A percentile compares a stretch with the other conserved stretches of the same genome.
These are phyloP conservation scores for Talaromyces sp. DNA, from an alignment of 2,329 filamentous ascomycete genomes.

Conservation along the genomic window DNA sequence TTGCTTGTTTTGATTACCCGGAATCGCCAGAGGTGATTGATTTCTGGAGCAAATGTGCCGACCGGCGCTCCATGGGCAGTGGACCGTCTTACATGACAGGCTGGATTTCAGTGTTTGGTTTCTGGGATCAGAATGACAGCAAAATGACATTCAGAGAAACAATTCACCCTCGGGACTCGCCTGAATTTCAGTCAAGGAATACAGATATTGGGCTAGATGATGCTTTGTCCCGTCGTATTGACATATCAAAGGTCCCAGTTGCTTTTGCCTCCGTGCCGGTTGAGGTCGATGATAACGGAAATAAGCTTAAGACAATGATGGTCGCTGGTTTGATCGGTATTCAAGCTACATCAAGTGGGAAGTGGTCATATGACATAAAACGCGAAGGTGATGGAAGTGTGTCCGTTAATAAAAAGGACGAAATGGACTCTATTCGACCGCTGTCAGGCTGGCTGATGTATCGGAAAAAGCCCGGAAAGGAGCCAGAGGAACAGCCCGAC, in stretches of 20 bases:
- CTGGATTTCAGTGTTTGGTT: slow-evolving; percentile 55
- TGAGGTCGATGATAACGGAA: slow-evolving; percentile 34
- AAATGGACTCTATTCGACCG: slow-evolving; percentile 17
- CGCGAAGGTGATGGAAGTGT: background rate
- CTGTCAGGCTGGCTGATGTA: slow-evolving; percentile 34
- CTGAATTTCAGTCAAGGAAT: slow-evolving; percentile 4
- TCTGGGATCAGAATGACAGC: slow-evolving; percentile 48
- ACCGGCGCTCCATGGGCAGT: slow-evolving; percentile 36
- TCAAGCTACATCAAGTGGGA: slow-evolving; percentile 18
- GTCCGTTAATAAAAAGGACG: background rate
- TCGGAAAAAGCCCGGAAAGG: too few species aligned
- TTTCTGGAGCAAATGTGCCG: slow-evolving; percentile 17
- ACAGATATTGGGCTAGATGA: slow-evolving; percentile 21
- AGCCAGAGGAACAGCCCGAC: background rate
- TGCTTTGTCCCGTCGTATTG: slow-evolving; percentile 25
- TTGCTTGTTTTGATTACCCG: slow-evolving; percentile 27
- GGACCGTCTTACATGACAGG: slow-evolving; percentile 44
- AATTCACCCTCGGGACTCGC: background rate
- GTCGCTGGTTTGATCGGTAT: slow-evolving; percentile 38
- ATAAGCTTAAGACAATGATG: slow-evolving; percentile 18
- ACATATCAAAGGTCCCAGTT: slow-evolving; percentile 28
- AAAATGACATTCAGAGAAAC: slow-evolving; percentile 22
- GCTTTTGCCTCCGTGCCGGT: slow-evolving; percentile 37
- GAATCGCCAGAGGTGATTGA: background rate
- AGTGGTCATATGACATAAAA: background rate